phyloP scores from a whole-genome alignment of 768 basidiomycete species.

The Boletus sp. region DNA sequence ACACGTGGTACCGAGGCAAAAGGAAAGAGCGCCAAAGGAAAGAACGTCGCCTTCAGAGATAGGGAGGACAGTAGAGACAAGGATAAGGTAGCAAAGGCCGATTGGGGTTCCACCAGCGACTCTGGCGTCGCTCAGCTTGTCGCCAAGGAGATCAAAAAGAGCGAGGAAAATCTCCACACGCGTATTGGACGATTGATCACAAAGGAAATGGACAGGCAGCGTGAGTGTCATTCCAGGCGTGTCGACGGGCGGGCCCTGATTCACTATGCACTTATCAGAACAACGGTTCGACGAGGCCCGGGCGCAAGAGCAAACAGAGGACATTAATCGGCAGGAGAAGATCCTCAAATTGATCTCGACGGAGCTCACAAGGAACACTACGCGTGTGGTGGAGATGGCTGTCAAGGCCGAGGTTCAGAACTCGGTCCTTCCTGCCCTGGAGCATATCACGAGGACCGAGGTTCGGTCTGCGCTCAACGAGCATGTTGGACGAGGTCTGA shows the following conservation, averaged over 20 bases:
- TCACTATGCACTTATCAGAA: conserved; percentile 43
- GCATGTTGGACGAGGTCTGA: conserved; percentile 71
- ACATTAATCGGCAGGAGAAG: conserved; percentile 84
- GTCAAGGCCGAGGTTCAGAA: conserved; percentile 83
- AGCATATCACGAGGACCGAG: conserved; percentile 78
- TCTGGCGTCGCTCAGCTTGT: conserved; percentile 57
- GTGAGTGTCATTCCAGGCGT: conserved; percentile 44
- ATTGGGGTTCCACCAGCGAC: conserved; percentile 43
- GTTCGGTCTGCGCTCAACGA: conserved; percentile 76
- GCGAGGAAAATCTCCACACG: conserved; percentile 75
- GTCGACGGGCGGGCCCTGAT: conserved; percentile 5
- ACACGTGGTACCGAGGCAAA: conserved; percentile 49
- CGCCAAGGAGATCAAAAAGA: conserved; percentile 76
- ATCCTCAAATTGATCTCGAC: conserved; percentile 86
- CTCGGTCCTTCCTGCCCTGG: conserved; percentile 79
- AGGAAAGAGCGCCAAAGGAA: conserved; percentile 48
- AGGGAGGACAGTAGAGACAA: conserved; percentile 49
- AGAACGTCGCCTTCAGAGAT: conserved; percentile 63
- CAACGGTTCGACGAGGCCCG: conserved; percentile 83
- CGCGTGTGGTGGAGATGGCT: conserved; percentile 85
- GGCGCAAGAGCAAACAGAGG: conserved; percentile 72
- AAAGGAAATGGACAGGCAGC: conserved; percentile 89
- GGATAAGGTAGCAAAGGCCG: conserved; percentile 29
- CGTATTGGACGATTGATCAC: conserved; percentile 77
- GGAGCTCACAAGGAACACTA: conserved; percentile 84